Percentiles rank a stretch among this genome's conserved stretches.
Conservation (phyloP, 2,329 filamentous ascomycete species). For the Pseudocercospora fuligena region DNA sequence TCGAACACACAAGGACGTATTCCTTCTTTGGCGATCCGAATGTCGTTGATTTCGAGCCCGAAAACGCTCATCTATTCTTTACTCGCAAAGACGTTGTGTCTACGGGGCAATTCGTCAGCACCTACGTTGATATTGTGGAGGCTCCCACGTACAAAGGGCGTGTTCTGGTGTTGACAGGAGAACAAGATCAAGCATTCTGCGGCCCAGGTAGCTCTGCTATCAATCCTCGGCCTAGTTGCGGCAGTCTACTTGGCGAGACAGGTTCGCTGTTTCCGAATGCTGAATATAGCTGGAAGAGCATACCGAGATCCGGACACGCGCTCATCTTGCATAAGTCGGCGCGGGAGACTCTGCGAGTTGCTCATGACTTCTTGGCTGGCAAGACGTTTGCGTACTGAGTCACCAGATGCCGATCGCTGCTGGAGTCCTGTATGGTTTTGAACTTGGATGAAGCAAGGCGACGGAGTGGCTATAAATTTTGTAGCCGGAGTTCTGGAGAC, state of each 20-base stretch:
- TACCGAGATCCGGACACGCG: constrained; percentile 21
- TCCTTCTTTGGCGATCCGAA: constrained; percentile 26
- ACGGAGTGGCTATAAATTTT: not conserved
- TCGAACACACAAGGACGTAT: constrained; percentile 20
- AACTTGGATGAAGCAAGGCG: not conserved
- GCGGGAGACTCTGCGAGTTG: constrained; percentile 11
- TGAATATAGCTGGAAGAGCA: constrained; percentile 23
- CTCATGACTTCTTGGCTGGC: constrained; percentile 19
- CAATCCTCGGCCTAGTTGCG: constrained; percentile 15
- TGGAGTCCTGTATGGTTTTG: not conserved
- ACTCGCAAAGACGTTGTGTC: constrained; percentile 22
- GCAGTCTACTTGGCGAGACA: constrained; percentile 19
- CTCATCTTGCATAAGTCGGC: constrained; percentile 20
- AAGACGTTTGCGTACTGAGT: constrained; percentile 3
- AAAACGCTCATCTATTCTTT: constrained; percentile 20
- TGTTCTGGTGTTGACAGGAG: constrained; percentile 25
- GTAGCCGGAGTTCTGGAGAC: not conserved
- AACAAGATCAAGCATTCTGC: constrained; percentile 29
- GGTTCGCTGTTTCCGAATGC: constrained; percentile 23
- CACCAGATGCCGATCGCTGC: not conserved
- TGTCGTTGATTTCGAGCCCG: constrained; percentile 24
- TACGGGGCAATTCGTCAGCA: constrained; percentile 24
- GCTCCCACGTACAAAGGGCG: constrained; percentile 19
- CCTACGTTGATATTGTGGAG: constrained; percentile 15
- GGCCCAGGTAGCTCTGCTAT: constrained; percentile 24